phyloP scores from a whole-genome alignment of 1,139 yeast genomes.

The Blastobotrys capitulatus region DNA sequence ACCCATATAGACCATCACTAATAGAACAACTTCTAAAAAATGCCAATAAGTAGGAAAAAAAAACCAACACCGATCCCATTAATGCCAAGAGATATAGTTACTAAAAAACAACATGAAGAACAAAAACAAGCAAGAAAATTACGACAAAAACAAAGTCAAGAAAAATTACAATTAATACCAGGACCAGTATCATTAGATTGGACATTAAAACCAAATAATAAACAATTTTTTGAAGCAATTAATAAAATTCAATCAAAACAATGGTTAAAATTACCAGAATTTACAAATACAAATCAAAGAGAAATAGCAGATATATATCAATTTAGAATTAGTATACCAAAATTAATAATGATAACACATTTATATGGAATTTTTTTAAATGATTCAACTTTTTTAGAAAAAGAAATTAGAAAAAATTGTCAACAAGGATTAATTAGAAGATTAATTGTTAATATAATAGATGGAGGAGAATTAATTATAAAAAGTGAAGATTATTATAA shows the following conservation, averaged over 20 bases:
- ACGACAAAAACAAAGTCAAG: slow-evolving; percentile 18
- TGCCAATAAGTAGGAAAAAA: background rate
- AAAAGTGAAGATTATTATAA: slow-evolving; percentile 29
- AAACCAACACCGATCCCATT: slow-evolving; percentile 3
- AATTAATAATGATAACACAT: slow-evolving; percentile 37
- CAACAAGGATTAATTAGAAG: slow-evolving; percentile 30
- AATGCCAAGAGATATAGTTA: slow-evolving; percentile 9
- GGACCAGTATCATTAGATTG: slow-evolving; percentile 24
- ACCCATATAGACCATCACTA: too few species aligned
- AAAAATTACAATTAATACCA: slow-evolving; percentile 24
- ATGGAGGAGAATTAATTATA: slow-evolving; percentile 37
- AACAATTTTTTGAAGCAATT: slow-evolving; percentile 21
- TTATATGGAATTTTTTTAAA: slow-evolving; percentile 39
- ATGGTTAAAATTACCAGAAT: slow-evolving; percentile 30
- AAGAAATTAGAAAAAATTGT: slow-evolving; percentile 32
- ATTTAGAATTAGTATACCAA: slow-evolving; percentile 34
- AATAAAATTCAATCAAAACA: slow-evolving; percentile 20
- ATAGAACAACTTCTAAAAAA: too few species aligned
- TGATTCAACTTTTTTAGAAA: slow-evolving; percentile 42
- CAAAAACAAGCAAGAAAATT: slow-evolving; percentile 21
- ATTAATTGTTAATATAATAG: slow-evolving; percentile 34
- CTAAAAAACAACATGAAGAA: slow-evolving; percentile 18
- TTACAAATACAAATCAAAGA: slow-evolving; percentile 24
- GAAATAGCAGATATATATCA: slow-evolving; percentile 23
- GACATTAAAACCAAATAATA: slow-evolving; percentile 13